Base-by-base conservation (phyloP, 2,329 filamentous ascomycete species). In the Aspergillus udagawae region DNA sequence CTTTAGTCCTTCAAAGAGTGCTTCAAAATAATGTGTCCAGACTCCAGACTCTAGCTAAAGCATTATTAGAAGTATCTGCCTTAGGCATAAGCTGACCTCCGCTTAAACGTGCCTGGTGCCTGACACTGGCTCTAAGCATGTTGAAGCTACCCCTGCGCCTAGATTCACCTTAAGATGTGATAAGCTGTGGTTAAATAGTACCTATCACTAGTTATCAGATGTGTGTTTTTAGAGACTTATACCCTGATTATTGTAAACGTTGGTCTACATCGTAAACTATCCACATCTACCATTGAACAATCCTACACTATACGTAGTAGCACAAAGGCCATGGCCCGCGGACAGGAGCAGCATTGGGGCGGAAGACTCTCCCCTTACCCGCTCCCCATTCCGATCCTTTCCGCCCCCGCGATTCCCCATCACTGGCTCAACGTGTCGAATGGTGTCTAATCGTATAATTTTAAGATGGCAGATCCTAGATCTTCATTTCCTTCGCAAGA, bases 321-420 rank as follows among this genome's bases (percentile, higher is more conserved):
- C 32, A 35, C 32, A 35, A 17, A 35, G n/a, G 32, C 32, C 32
- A 38, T 17, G 32, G 14, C 32, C 32, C 32, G 32, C 32, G 32
- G 32, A 38, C 41, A 44, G n/a, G 4, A 44, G n/a, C 41, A 41
- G 27, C 20, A 51, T 12, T 41, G 27, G 27, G 49, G 23, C 49
- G 27, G 49, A 41, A 25, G 23, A 47, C 44, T 47, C 23, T 47
- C 23, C 23, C 44, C 44, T 47, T 47, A 47, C 21, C 44, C 44
- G 44, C 44, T 47, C 6, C 44, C 21, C 23, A 47, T 55, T 55
- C 55, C 56, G 56, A 49, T 54, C 51, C 32, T 48, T 55, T 54
- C 56, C 56, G 56, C 56, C 52, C 52, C 56, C 56, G 44, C 49
- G 54, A 52, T 52, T 32, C 41, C 49, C 14, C 12, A 32, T 55